Conservation (phyloP, 2,329 filamentous ascomycete genomes). For the Fusarium sp. region DNA sequence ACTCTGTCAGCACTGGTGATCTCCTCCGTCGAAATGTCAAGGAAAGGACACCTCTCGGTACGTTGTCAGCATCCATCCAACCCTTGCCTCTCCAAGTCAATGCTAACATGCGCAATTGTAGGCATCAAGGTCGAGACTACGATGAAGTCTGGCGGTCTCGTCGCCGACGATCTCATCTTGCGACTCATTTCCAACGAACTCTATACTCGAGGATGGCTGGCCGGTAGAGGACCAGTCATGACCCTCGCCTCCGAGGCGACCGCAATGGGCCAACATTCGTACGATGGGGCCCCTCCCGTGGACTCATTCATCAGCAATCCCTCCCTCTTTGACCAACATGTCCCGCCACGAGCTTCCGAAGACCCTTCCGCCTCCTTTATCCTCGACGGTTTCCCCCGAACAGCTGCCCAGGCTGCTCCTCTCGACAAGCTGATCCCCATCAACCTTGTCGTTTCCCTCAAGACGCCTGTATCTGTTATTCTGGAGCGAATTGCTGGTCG, state of each 20-base stretch:
- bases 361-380: conserved; percentile 86
- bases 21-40: conserved; percentile 92
- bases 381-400: conserved; percentile 95
- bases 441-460: conserved; percentile 87
- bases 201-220: conserved; percentile 83
- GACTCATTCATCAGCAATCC: conserved; percentile 54
- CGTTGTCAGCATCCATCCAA: conserved; percentile 35
- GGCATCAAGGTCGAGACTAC: conserved; percentile 89
- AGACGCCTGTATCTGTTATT: conserved; percentile 86
- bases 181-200: conserved; percentile 92
- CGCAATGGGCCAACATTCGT: conserved; percentile 49
- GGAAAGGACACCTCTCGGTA: conserved; percentile 83
- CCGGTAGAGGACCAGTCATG: conserved; percentile 59
- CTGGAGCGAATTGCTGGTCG: conserved; percentile 88
- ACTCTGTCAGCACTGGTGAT: conserved; percentile 93
- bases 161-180: conserved; percentile 89
- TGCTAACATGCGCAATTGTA: conserved; percentile 49
- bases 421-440: conserved; percentile 88
- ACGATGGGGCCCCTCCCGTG: conserved; percentile 46
- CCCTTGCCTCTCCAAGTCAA: neutral
- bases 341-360: conserved; percentile 62
- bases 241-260: conserved; percentile 57
- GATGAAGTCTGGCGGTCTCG: conserved; percentile 88
- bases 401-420: conserved; percentile 76
- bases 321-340: conserved; percentile 49